phyloP scores from a whole-genome alignment of 2,329 filamentous ascomycete genomes.

The Tolypocladium tropicale region DNA sequence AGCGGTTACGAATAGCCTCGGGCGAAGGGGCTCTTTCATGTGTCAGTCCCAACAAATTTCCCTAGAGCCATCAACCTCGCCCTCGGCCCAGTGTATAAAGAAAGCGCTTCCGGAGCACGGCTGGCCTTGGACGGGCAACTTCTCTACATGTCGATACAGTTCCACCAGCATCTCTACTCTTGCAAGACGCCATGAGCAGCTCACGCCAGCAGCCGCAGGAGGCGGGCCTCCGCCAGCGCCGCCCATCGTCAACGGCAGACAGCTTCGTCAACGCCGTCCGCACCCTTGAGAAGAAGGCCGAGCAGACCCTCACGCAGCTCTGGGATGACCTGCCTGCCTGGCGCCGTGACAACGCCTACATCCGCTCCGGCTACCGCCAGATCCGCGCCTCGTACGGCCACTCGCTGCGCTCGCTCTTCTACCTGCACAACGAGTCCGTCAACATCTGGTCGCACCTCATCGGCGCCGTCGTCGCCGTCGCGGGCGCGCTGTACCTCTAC shows the following conservation, averaged over 20 bases:
- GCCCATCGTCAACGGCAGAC: constrained; percentile 15
- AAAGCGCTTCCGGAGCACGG: not conserved
- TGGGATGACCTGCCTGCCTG: constrained; percentile 50
- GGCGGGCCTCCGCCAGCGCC: constrained; percentile 13
- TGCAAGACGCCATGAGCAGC: not conserved
- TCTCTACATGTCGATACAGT: not conserved
- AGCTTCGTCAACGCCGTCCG: constrained; percentile 15
- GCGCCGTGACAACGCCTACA: constrained; percentile 51
- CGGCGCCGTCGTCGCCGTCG: constrained; percentile 51
- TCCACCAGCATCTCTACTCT: too few relatives aligned
- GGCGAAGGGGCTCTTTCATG: not conserved
- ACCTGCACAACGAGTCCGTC: constrained; percentile 51
- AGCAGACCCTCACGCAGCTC: constrained; percentile 32
- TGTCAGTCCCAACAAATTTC: not conserved
- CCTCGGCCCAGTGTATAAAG: not conserved
- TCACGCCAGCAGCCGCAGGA: not conserved
- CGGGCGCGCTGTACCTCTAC: constrained; percentile 43
- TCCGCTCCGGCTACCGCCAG: constrained; percentile 42
- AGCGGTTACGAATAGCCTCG: not conserved
- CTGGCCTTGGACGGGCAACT: not conserved
- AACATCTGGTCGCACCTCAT: constrained; percentile 56
- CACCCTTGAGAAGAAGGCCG: constrained; percentile 28
- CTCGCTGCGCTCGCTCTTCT: constrained; percentile 37
- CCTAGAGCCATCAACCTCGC: not conserved
- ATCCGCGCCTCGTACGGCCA: constrained; percentile 35